A percentile compares a stretch with the other conserved stretches of the same genome.
Evolutionary conservation across 2,329 filamentous ascomycete species (phyloP).

Genomic region (Phaeophleospora eucalypticola): DNA sequence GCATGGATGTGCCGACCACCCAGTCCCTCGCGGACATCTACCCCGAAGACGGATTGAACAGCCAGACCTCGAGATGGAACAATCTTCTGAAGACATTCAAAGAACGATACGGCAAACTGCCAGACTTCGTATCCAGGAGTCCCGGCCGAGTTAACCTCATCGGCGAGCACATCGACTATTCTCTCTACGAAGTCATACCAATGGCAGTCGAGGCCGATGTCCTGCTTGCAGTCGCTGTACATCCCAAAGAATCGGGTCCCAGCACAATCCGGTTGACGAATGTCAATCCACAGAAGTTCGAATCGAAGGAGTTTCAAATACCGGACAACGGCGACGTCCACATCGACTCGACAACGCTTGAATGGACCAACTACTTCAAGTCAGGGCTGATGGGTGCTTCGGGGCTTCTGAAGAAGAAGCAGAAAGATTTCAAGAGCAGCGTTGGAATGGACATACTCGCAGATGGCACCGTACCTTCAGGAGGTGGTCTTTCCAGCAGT

Average conservation of each 20-base stretch:
- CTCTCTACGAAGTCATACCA: constrained; percentile 88
- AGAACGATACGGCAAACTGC: constrained; percentile 61
- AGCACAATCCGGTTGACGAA: constrained; percentile 75
- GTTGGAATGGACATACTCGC: constrained; percentile 82
- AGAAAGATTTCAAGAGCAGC: constrained; percentile 57
- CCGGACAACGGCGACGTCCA: constrained; percentile 51
- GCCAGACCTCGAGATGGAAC: constrained; percentile 72
- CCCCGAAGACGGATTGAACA: constrained; percentile 63
- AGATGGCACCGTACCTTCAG: constrained; percentile 86
- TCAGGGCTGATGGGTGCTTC: constrained; percentile 80
- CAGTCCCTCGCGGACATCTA: constrained; percentile 78
- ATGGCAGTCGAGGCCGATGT: constrained; percentile 93
- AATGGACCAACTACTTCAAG: constrained; percentile 99
- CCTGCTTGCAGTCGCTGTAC: constrained; percentile 70
- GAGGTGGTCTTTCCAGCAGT: constrained; percentile 87
- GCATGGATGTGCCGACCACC: constrained; percentile 64
- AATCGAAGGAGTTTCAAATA: constrained; percentile 69
- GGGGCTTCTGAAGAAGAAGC: constrained; percentile 67
- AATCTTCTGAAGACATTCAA: constrained; percentile 68
- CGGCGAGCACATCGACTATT: constrained; percentile 99
- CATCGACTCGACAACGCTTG: constrained; percentile 79
- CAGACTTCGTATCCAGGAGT: constrained; percentile 81
- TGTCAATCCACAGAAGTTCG: constrained; percentile 70
- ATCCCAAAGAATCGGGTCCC: constrained; percentile 50
- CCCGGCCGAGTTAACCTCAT: constrained; percentile 97